These are phyloP conservation scores for Agaricales sp. DNA, from an alignment of 1,284 basidiomycete genomes.

Conservation along the genomic window DNA sequence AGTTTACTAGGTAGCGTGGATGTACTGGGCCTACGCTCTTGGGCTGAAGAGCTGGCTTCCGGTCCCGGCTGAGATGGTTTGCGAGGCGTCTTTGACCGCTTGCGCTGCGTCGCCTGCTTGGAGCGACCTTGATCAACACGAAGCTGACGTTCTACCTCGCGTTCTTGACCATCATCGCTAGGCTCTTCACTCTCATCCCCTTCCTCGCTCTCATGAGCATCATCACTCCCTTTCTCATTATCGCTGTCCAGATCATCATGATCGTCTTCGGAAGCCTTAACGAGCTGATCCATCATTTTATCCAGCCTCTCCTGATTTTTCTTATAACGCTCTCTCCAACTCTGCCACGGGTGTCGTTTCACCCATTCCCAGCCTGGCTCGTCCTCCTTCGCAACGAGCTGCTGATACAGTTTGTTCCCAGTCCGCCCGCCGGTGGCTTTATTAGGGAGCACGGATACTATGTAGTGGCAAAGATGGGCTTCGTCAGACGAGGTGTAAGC, in stretches of 20 bases:
- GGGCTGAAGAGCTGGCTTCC: too few relatives aligned
- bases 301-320: slow-evolving; percentile 65
- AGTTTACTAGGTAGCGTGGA: too few relatives aligned
- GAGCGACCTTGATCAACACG: slow-evolving; percentile 13
- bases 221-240: slow-evolving; percentile 54
- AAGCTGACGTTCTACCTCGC: slow-evolving; percentile 20
- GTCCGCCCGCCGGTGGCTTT: slow-evolving; percentile 70
- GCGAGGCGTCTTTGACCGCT: too few relatives aligned
- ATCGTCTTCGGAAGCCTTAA: too few relatives aligned
- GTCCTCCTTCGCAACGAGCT: slow-evolving; percentile 41
- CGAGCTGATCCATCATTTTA: slow-evolving; percentile 47
- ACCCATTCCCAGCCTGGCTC: slow-evolving; percentile 65
- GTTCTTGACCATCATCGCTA: slow-evolving; percentile 44
- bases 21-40: too few relatives aligned
- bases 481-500: slow-evolving; percentile 69
- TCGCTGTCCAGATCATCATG: too few relatives aligned
- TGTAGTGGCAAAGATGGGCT: slow-evolving; percentile 60
- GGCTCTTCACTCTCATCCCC: slow-evolving; percentile 57
- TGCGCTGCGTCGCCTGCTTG: background rate
- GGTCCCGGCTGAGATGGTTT: too few relatives aligned
- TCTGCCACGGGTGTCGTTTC: slow-evolving; percentile 76
- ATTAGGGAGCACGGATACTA: slow-evolving; percentile 69
- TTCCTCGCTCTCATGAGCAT: slow-evolving; percentile 70
- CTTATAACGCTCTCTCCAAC: slow-evolving; percentile 79
- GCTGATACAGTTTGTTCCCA: slow-evolving; percentile 70